phyloP scores from a whole-genome alignment of 371 early-diverging fungal genomes.

The Mucor velutinosus region DNA sequence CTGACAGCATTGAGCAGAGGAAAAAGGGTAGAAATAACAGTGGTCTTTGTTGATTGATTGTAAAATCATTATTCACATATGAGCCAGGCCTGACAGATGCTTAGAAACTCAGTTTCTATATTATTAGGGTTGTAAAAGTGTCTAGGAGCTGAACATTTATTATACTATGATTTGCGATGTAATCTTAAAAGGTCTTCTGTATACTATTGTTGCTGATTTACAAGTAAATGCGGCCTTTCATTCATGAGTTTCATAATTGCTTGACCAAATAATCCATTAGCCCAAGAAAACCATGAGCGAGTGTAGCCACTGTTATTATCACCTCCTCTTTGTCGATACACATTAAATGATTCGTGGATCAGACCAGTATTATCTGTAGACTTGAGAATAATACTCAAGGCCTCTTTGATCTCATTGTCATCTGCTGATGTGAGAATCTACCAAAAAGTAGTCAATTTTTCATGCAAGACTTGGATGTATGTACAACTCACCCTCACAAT shows the following conservation, averaged over 20 bases:
- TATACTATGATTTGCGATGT: too few relatives aligned
- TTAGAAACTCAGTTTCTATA: too few relatives aligned
- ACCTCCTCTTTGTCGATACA: slow-evolving; percentile 11
- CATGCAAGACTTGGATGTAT: not conserved
- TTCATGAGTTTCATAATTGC: slow-evolving; percentile 42
- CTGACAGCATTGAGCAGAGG: too few relatives aligned
- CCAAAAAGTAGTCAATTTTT: not conserved
- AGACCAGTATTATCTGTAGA: slow-evolving; percentile 39
- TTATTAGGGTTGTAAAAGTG: too few relatives aligned
- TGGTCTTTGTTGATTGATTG: too few relatives aligned
- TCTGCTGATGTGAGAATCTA: slow-evolving; percentile 37
- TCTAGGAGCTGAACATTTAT: too few relatives aligned
- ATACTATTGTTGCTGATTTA: not conserved
- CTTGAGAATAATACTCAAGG: slow-evolving; percentile 29
- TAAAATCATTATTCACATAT: too few relatives aligned
- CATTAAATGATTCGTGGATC: slow-evolving; percentile 51
- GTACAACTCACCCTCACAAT: slow-evolving; percentile 24
- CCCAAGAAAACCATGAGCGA: slow-evolving; percentile 58
- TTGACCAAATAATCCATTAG: slow-evolving; percentile 53
- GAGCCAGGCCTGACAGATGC: too few relatives aligned
- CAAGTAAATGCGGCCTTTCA: slow-evolving; percentile 35
- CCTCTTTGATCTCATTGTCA: slow-evolving; percentile 39
- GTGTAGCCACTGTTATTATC: slow-evolving; percentile 33
- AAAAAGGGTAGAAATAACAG: too few relatives aligned
- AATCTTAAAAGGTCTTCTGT: too few relatives aligned